These are phyloP conservation scores for Polytolypa hystricis DNA, from an alignment of 2,329 filamentous ascomycete genomes.

Conservation along the genomic window DNA sequence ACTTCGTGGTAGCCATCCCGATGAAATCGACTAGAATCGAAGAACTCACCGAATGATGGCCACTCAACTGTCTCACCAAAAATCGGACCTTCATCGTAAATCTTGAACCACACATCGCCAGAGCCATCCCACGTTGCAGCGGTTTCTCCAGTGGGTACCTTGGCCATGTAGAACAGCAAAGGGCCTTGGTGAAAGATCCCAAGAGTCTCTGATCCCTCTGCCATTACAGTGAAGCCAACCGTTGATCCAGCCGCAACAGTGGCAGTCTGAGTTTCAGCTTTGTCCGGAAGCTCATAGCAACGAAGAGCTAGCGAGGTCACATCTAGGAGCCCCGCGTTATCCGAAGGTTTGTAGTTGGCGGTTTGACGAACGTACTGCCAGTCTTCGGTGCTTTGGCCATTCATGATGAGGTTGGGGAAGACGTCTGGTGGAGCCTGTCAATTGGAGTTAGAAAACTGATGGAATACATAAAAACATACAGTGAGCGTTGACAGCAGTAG, in stretches of 20 bases:
- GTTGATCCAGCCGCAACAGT: constrained; percentile 30
- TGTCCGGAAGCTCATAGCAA: constrained; percentile 21
- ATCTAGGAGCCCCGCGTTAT: constrained; percentile 17
- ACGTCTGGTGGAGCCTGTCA: no score
- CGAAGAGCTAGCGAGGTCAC: constrained; percentile 31
- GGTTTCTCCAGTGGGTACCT: constrained; percentile 28
- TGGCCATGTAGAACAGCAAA: constrained; percentile 32
- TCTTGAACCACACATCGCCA: constrained; percentile 35
- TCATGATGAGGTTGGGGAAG: neutral
- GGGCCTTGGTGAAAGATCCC: constrained; percentile 36
- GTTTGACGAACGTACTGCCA: constrained; percentile 18
- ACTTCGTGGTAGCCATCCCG: constrained; percentile 7
- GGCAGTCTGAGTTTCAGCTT: constrained; percentile 9
- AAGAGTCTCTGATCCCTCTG: constrained; percentile 41
- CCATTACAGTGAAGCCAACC: constrained; percentile 35
- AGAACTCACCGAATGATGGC: constrained; percentile 2
- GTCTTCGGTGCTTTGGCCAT: constrained; percentile 7
- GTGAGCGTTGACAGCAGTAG: no score
- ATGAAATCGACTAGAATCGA: neutral
- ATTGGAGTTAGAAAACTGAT: no score
- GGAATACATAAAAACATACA: neutral
- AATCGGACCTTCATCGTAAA: constrained; percentile 29
- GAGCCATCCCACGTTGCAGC: constrained; percentile 30
- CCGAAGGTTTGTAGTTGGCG: constrained; percentile 11
- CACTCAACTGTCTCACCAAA: constrained; percentile 2